Percentiles rank a stretch among this genome's conserved stretches.
These are phyloP conservation scores for Saccharomycopsis sp. DNA, from an alignment of 805 yeast species.

Conservation along the genomic window DNA sequence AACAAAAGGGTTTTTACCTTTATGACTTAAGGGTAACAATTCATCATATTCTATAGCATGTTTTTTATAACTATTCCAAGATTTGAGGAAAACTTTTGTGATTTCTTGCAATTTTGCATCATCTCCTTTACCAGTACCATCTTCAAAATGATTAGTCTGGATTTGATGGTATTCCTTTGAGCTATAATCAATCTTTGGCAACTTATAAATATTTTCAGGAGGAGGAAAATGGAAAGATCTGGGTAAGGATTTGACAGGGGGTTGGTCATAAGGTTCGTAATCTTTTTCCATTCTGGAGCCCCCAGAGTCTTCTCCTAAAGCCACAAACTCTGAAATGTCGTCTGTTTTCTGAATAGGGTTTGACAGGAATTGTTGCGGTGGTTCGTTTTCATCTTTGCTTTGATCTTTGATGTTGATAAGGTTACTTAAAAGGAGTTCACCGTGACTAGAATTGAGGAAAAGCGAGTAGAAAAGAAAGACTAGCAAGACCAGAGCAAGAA, in stretches of 20 bases:
- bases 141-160: slow-evolving; percentile 23
- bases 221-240: slow-evolving; percentile 10
- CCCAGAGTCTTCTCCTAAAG: slow-evolving; percentile 4
- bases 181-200: slow-evolving; percentile 11
- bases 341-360: too few species aligned
- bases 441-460: too few species aligned
- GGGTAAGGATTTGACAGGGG: slow-evolving; percentile 11
- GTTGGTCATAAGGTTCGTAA: background rate
- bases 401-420: too few species aligned
- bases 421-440: too few species aligned
- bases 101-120: slow-evolving; percentile 24
- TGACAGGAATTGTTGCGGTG: too few species aligned
- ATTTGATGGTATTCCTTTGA: slow-evolving; percentile 21
- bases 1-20: slow-evolving; percentile 30
- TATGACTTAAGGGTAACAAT: slow-evolving; percentile 28
- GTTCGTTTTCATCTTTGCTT: too few species aligned
- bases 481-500: too few species aligned
- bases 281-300: slow-evolving; percentile 4
- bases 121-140: slow-evolving; percentile 23
- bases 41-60: slow-evolving; percentile 39
- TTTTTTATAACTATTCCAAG: slow-evolving; percentile 35
- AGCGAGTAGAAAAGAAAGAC: too few species aligned
- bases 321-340: too few species aligned
- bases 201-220: background rate
- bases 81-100: slow-evolving; percentile 27